Percentiles rank a stretch among this genome's conserved stretches.
These are phyloP conservation scores for Talaromyces sp. DNA, from an alignment of 2,329 filamentous ascomycete species.

Conservation along the genomic window DNA sequence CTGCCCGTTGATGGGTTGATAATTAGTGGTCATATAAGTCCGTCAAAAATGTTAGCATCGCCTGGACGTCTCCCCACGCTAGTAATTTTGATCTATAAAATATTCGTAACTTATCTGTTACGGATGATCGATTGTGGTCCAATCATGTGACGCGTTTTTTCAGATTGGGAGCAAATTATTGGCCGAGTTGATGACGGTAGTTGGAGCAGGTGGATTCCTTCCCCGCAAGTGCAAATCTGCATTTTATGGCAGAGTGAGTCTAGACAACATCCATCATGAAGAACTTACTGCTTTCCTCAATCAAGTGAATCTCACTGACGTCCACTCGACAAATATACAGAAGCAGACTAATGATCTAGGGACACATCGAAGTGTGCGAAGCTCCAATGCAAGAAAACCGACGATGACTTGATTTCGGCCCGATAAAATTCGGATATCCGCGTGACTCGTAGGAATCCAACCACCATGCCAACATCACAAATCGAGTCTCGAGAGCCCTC, in stretches of 20 bases:
- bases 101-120: neutral
- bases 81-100: neutral
- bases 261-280: neutral
- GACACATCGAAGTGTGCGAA: too few species aligned
- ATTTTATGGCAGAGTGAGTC: neutral
- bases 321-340: neutral
- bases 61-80: neutral
- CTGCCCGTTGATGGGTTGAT: too few species aligned
- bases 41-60: neutral
- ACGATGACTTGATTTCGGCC: neutral
- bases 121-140: neutral
- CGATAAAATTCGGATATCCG: neutral
- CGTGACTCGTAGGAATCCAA: neutral
- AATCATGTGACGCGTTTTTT: slow-evolving; percentile 1
- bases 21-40: too few species aligned
- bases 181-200: neutral
- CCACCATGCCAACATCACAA: slow-evolving; percentile 17
- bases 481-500: slow-evolving; percentile 18
- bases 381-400: neutral
- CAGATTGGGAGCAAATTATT: neutral
- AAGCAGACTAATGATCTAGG: neutral
- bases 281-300: neutral
- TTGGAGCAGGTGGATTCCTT: neutral
- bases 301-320: neutral
- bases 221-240: slow-evolving; percentile 13